Percentiles rank a stretch among this genome's conserved stretches.
Conservation (phyloP, 768 basidiomycete species). For the Boletus pseudopeckii region DNA sequence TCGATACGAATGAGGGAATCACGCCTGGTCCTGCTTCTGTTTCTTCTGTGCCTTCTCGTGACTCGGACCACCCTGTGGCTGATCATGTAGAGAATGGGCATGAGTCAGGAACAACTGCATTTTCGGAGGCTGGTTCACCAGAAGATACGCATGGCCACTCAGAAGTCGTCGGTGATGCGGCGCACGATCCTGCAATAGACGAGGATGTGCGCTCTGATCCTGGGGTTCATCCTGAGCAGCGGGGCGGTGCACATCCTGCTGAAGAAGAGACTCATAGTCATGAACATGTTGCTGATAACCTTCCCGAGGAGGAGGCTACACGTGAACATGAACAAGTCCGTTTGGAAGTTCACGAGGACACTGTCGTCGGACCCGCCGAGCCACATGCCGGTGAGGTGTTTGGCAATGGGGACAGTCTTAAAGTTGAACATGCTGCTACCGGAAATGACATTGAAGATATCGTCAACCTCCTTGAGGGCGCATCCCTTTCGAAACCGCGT, state of each 20-base stretch:
- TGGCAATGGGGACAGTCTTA: slow-evolving; percentile 9
- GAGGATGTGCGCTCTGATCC: slow-evolving; percentile 9
- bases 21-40: slow-evolving; percentile 20
- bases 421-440: not conserved
- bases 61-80: slow-evolving; percentile 17
- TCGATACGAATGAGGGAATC: slow-evolving; percentile 16
- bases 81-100: slow-evolving; percentile 28
- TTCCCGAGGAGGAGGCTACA: slow-evolving; percentile 7
- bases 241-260: not conserved
- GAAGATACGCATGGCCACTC: slow-evolving; percentile 16
- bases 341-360: slow-evolving; percentile 7
- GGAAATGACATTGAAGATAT: slow-evolving; percentile 58
- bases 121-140: slow-evolving; percentile 18
- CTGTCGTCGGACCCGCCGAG: slow-evolving; percentile 10
- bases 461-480: slow-evolving; percentile 58
- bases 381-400: slow-evolving; percentile 4
- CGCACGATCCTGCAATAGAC: slow-evolving; percentile 8
- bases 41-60: slow-evolving; percentile 22
- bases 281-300: slow-evolving; percentile 1
- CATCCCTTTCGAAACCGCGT: slow-evolving; percentile 35
- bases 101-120: slow-evolving; percentile 12
- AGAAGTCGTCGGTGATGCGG: slow-evolving; percentile 9
- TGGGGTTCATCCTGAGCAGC: slow-evolving; percentile 12
- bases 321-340: slow-evolving; percentile 5
- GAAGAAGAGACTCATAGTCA: slow-evolving; percentile 9